Base-by-base conservation (phyloP, 1,284 basidiomycete species). In the Pseudomicrostroma phylloplanum region DNA sequence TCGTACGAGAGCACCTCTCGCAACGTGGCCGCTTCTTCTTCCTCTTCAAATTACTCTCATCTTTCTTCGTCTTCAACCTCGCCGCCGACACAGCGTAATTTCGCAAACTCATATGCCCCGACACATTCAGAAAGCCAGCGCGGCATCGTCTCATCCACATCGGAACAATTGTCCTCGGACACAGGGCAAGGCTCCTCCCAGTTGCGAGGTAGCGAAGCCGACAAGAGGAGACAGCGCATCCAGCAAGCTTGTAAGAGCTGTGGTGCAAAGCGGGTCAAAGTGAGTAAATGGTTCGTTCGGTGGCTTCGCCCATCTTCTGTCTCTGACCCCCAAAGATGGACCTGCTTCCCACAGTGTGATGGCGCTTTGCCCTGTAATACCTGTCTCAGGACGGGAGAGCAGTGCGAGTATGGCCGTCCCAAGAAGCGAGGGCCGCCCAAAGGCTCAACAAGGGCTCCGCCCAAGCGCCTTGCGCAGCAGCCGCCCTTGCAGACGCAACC, bases 351-450 rank as follows among this genome's bases (percentile, higher is more conserved):
- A n/a, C n/a, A 63, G 61, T 73, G 71, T 55, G 67, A 73, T 39
- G 71, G 71, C 6, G 56, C 62, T 17, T 53, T 62, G 0, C 71
- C 71, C 30, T 73, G 71, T 62, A 51, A 62, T 57, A 72, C 70
- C 39, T 73, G 71, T 57, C 25, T 65, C 43, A 60, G 62, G 23
- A 67, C 61, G 43, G 65, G 67, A n/a, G 71, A 73, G 26, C 30
- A 58, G 43, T 73, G 71, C 65, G 67, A 66, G 42, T 73, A 73
- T 48, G 70, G 68, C 6, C 63, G 67, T 26, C 67, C 70, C 25
- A 73, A 71, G 61, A 73, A 73, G 62, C 40, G 59, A n/a, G 71
- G 71, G 1, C 71, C 71, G 11, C 68, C 71, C 1, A 73, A 73
- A 46, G 71, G 71, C 9, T 69, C 70, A 4, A 71, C 69, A 1